phyloP scores from a whole-genome alignment of 257 asterid genomes.

The Petunia secreta region DNA sequence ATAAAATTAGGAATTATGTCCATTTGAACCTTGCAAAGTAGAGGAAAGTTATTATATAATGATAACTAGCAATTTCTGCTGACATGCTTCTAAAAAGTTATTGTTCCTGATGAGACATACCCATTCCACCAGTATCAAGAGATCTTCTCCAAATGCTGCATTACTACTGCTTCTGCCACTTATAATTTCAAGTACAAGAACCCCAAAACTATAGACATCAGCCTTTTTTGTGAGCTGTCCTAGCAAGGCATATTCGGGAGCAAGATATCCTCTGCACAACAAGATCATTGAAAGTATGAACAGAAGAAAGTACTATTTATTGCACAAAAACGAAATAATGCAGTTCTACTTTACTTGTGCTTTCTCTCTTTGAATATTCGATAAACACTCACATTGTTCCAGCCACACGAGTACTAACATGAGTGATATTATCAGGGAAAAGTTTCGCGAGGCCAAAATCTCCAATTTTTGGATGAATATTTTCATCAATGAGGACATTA shows the following conservation, averaged over 20 bases:
- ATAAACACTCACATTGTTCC: constrained; percentile 76
- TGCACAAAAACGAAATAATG: neutral
- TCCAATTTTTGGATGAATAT: constrained; percentile 69
- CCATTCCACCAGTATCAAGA: constrained; percentile 71
- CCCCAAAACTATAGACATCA: constrained; percentile 82
- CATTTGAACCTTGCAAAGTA: no score
- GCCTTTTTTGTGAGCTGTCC: constrained; percentile 85
- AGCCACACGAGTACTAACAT: constrained; percentile 89
- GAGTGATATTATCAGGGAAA: constrained; percentile 88
- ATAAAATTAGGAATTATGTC: neutral
- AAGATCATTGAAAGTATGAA: neutral
- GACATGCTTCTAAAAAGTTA: neutral
- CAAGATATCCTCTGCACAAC: constrained; percentile 70
- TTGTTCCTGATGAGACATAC: constrained; percentile 38
- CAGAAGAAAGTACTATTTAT: neutral
- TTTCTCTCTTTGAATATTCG: neutral
- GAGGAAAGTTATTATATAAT: neutral
- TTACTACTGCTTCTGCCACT: constrained; percentile 77
- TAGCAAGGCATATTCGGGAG: constrained; percentile 76
- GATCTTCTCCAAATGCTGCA: constrained; percentile 65
- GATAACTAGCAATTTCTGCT: neutral
- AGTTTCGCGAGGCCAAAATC: constrained; percentile 91
- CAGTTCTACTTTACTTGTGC: neutral
- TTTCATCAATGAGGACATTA: constrained; percentile 74
- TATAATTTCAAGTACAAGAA: constrained; percentile 72